Percentiles rank a stretch among this genome's conserved stretches.
These are phyloP conservation scores for Lentinula boryana DNA, from an alignment of 768 basidiomycete species.

Conservation along the genomic window DNA sequence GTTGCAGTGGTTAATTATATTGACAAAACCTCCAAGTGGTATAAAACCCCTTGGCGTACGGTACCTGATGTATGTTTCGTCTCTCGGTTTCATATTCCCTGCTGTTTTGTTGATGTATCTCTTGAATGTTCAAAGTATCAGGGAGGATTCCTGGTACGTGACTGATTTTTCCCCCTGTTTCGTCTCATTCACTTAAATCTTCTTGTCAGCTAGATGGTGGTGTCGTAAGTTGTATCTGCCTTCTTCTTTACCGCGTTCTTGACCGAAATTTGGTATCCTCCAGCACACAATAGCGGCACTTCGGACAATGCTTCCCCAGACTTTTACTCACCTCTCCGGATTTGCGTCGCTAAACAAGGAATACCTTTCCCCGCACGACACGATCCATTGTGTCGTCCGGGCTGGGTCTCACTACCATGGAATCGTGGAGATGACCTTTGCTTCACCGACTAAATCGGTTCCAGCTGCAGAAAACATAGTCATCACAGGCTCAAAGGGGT, in stretches of 20 bases:
- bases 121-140: conserved; percentile 44
- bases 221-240: conserved; percentile 43
- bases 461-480: conserved; percentile 34
- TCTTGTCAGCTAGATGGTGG: conserved; percentile 64
- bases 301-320: conserved; percentile 49
- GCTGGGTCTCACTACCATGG: conserved; percentile 51
- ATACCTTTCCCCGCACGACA: conserved; percentile 75
- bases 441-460: conserved; percentile 40
- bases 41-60: conserved; percentile 80
- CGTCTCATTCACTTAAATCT: background rate
- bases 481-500: conserved; percentile 61
- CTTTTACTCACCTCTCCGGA: conserved; percentile 51
- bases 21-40: conserved; percentile 64
- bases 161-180: background rate
- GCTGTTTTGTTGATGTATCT: background rate
- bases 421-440: conserved; percentile 58
- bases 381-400: conserved; percentile 53
- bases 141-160: conserved; percentile 74
- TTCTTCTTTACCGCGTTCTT: background rate
- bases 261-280: background rate
- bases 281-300: conserved; percentile 67
- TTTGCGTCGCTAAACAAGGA: conserved; percentile 65
- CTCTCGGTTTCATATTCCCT: background rate
- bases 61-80: conserved; percentile 59
- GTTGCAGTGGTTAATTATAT: conserved; percentile 46